Conservation (phyloP, 768 basidiomycete genomes). For the Daedaleopsis sinensis region DNA sequence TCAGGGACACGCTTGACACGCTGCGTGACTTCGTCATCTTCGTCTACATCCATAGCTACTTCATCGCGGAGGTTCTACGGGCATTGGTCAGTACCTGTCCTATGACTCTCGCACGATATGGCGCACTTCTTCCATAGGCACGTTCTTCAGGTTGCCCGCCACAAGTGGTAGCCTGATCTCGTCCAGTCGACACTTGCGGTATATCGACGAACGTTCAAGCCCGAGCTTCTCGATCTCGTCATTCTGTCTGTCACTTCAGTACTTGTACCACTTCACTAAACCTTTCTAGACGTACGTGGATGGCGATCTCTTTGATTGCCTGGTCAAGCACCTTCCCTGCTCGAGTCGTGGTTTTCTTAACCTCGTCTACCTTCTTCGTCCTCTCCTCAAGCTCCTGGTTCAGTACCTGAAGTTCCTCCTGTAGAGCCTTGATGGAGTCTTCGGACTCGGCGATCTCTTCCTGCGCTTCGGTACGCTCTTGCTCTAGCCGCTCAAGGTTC, state of each 20-base stretch:
- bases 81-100: background rate
- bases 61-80: conserved; percentile 77
- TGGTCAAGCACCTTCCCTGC: conserved; percentile 82
- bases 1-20: conserved; percentile 71
- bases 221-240: conserved; percentile 91
- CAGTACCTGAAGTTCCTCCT: conserved; percentile 61
- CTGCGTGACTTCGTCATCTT: conserved; percentile 82
- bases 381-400: conserved; percentile 73
- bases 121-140: conserved; percentile 92
- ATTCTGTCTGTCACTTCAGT: conserved; percentile 45
- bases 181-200: conserved; percentile 92
- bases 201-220: conserved; percentile 82
- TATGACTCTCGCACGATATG: background rate
- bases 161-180: conserved; percentile 83
- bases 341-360: conserved; percentile 69
- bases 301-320: conserved; percentile 87
- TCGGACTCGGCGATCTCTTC: conserved; percentile 64
- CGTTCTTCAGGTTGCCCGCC: conserved; percentile 77
- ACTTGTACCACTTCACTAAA: background rate
- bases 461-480: conserved; percentile 56
- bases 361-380: conserved; percentile 72
- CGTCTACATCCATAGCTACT: conserved; percentile 91
- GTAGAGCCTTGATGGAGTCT: conserved; percentile 54
- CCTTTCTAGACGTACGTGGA: conserved; percentile 52
- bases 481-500: conserved; percentile 55